Conservation (phyloP, 1,284 basidiomycete species). For the Phellopilus nigrolimitatus region DNA sequence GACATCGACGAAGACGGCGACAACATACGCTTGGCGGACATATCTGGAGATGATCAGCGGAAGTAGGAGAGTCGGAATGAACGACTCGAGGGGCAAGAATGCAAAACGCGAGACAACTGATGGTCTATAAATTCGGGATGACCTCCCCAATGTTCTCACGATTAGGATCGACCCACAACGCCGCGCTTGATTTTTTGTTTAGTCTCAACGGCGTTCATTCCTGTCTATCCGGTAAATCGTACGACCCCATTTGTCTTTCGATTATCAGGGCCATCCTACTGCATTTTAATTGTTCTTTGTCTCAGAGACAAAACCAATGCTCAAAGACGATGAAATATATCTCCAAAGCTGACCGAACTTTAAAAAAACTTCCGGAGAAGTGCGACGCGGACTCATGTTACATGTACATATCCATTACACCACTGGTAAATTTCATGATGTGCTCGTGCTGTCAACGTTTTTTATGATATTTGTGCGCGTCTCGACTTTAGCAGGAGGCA, state of each 20-base stretch:
- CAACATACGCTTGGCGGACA: conserved; percentile 20
- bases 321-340: too few species aligned
- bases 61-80: background rate
- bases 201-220: too few species aligned
- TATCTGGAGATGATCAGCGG: conserved; percentile 3
- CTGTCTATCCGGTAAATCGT: background rate
- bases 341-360: too few species aligned
- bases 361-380: background rate
- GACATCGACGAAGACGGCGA: background rate
- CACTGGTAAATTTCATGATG: background rate
- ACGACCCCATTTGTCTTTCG: background rate
- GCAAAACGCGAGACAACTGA: conserved; percentile 4
- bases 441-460: conserved; percentile 5
- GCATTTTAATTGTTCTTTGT: background rate
- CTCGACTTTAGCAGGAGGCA: background rate
- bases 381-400: background rate
- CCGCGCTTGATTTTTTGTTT: background rate
- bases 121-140: conserved; percentile 2
- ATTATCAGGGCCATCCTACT: background rate
- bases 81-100: background rate
- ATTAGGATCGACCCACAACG: background rate
- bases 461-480: conserved; percentile 1
- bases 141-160: background rate
- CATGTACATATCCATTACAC: background rate
- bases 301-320: background rate